phyloP scores from a whole-genome alignment of 768 basidiomycete genomes.

The Royoungia palumana region DNA sequence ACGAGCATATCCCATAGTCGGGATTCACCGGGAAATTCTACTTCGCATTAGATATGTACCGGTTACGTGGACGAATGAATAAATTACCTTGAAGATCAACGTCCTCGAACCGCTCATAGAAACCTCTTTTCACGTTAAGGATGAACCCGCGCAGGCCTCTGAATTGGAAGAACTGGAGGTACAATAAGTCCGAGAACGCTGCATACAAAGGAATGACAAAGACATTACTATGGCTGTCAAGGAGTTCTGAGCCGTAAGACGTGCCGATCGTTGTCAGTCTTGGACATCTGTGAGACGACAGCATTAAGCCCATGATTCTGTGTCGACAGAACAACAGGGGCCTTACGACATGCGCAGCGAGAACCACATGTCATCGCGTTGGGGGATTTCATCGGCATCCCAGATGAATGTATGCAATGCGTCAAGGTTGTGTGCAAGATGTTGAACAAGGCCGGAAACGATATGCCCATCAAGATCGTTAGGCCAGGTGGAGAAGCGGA shows the following conservation, averaged over 20 bases:
- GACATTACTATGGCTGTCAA: slow-evolving; percentile 59
- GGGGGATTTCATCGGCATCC: slow-evolving; percentile 64
- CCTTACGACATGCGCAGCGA: slow-evolving; percentile 63
- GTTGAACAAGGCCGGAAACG: slow-evolving; percentile 51
- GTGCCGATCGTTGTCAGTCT: slow-evolving; percentile 59
- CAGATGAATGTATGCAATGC: slow-evolving; percentile 66
- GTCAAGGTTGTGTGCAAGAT: slow-evolving; percentile 54
- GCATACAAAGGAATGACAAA: slow-evolving; percentile 23
- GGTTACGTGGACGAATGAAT: neutral
- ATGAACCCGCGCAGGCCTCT: slow-evolving; percentile 59
- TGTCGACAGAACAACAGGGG: neutral
- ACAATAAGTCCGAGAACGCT: neutral
- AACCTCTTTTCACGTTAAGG: slow-evolving; percentile 55
- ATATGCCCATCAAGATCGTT: slow-evolving; percentile 26
- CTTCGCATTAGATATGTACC: slow-evolving; percentile 2
- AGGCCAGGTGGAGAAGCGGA: slow-evolving; percentile 38
- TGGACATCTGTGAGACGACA: slow-evolving; percentile 49
- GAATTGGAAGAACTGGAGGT: slow-evolving; percentile 63
- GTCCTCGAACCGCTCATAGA: slow-evolving; percentile 58
- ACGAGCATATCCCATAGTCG: slow-evolving; percentile 71
- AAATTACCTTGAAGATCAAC: slow-evolving; percentile 51
- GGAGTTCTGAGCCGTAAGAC: slow-evolving; percentile 59
- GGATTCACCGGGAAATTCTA: slow-evolving; percentile 25
- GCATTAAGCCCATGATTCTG: neutral
- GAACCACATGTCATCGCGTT: slow-evolving; percentile 77